phyloP scores from a whole-genome alignment of 257 asterid species.

The Nicotiana paniculata region DNA sequence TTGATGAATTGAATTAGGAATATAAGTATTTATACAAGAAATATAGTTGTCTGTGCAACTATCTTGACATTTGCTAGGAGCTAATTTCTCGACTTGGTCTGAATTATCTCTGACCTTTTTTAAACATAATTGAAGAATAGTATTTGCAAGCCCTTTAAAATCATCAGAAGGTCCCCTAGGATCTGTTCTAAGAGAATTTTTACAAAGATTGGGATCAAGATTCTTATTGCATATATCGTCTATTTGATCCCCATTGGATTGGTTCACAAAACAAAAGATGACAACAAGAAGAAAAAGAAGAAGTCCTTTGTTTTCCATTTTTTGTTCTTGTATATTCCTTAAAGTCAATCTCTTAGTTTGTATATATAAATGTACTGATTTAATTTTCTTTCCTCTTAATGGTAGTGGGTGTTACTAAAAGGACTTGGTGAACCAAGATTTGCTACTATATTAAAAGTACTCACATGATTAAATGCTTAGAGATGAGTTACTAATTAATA shows the following conservation, averaged over 20 bases:
- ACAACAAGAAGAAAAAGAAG: neutral
- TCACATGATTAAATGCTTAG: too few species aligned
- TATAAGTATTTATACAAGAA: neutral
- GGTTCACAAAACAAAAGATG: neutral
- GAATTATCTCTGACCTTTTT: neutral
- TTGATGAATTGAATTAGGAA: neutral
- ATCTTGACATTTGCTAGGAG: neutral
- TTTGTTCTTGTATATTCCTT: neutral
- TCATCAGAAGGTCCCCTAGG: neutral
- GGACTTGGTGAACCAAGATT: too few species aligned
- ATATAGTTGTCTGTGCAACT: neutral
- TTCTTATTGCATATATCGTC: neutral
- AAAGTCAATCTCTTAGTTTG: neutral
- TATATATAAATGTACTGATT: neutral
- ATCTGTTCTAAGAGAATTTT: slow-evolving; percentile 1
- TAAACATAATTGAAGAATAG: neutral
- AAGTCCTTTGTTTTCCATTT: neutral
- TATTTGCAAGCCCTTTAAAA: neutral
- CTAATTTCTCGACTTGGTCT: neutral
- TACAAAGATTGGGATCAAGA: neutral
- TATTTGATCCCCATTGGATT: slow-evolving; percentile 1
- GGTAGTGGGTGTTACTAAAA: too few species aligned
- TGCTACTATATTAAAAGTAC: too few species aligned
- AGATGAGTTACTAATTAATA: too few species aligned
- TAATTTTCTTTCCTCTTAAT: neutral